Evolutionary conservation across 2,329 filamentous ascomycete species (phyloP), one percentile per base, ranked within the genome.

Genomic region (Phyllosticta citribraziliensis): DNA sequence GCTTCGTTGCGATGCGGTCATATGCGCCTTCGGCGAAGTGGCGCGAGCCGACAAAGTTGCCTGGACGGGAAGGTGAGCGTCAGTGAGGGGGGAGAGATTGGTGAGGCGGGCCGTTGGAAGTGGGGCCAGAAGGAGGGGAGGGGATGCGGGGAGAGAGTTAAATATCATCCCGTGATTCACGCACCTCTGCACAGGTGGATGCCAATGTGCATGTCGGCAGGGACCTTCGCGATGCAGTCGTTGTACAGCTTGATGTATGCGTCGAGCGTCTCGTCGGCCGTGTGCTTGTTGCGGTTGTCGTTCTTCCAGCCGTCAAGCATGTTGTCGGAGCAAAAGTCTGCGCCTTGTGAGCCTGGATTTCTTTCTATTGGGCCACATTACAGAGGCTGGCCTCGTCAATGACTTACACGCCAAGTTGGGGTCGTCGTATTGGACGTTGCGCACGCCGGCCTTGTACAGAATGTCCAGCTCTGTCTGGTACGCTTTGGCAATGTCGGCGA

Each of bases 241-340:
- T 91, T 91, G 79, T 91, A 90, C 63, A 89, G 81, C 62, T 80
- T 76, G 72, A 91, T 88, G 74, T 91, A 91, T 50, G 84, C 82
- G 66, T 88, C 85, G 22, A 91, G 80, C 8, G 89, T 81, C 62
- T 85, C 83, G 54, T 88, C 86, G 19, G 86, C 82, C 1, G 81
- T 81, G 67, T 84, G 81, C 56, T 81, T 82, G 71, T 90, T 89
- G 67, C 84, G 79, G 40, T 79, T 70, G 69, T 90, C 88, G 35
- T 80, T 79, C 60, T 82, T 64, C 69, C 67, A 71, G 6, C 68
- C 70, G 19, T 64, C 62, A 5, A 70, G 65, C 69, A 72, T 70
- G 57, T 70, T 71, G 35, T 70, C 67, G 40, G 70, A 71, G 66
- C 70, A 71, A 58, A 72, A 70, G 61, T 70, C 68, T 70, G 25